A percentile compares a stretch with the other conserved stretches of the same genome.
These are phyloP conservation scores for Sisymbrium irio DNA, from an alignment of 345 rosid species.

Conservation along the genomic window DNA sequence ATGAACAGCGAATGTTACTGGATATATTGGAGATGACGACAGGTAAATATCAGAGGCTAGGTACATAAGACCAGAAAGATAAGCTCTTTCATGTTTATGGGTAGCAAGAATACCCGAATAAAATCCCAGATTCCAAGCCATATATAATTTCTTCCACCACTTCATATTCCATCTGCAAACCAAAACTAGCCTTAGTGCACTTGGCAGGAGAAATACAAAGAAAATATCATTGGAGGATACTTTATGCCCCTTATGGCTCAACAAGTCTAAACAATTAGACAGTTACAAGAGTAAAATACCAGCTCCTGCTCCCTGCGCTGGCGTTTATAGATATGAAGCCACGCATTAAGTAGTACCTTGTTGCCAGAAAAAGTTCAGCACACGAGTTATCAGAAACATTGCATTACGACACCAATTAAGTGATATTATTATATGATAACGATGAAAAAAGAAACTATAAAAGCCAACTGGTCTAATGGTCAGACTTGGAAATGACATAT, in stretches of 20 bases:
- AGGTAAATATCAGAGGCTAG: background rate
- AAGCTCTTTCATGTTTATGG: background rate
- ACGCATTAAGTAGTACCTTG: conserved; percentile 80
- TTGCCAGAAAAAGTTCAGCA: conserved; percentile 13
- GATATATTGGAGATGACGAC: background rate
- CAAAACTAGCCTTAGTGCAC: conserved; percentile 13
- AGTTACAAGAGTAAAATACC: conserved; percentile 37
- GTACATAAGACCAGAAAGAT: background rate
- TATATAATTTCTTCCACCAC: conserved; percentile 97
- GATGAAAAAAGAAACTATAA: background rate
- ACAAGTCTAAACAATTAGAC: background rate
- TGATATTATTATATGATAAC: background rate
- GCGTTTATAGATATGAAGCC: conserved; percentile 82
- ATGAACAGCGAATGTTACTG: background rate
- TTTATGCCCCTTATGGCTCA: background rate
- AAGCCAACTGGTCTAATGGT: background rate
- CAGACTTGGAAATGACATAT: background rate
- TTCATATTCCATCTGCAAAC: conserved; percentile 78
- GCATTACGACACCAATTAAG: background rate
- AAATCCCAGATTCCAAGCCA: conserved; percentile 92
- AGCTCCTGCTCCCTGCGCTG: conserved; percentile 85
- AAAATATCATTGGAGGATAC: background rate
- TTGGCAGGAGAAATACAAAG: background rate
- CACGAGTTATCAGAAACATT: conserved; percentile 12
- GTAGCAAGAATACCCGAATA: conserved; percentile 66